These are phyloP conservation scores for Nematodospora valgi DNA, from an alignment of 805 yeast genomes.

Conservation along the genomic window DNA sequence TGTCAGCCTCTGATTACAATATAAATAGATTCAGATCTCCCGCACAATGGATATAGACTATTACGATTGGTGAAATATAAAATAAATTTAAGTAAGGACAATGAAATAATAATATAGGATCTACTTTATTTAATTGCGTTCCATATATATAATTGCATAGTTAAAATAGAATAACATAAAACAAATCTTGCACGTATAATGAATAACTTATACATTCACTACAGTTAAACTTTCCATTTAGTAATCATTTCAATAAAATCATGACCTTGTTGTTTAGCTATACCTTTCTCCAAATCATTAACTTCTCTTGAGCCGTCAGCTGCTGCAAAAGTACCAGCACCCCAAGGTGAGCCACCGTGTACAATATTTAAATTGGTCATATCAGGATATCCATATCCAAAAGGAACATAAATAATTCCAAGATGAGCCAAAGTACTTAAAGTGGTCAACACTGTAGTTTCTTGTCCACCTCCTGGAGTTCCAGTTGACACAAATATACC, in stretches of 20 bases:
- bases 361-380: conserved; percentile 55
- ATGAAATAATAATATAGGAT: too few relatives aligned
- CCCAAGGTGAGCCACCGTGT: conserved; percentile 86
- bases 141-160: too few relatives aligned
- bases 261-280: conserved; percentile 68
- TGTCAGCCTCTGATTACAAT: too few relatives aligned
- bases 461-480: conserved; percentile 77
- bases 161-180: too few relatives aligned
- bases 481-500: conserved; percentile 73
- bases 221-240: too few relatives aligned
- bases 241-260: conserved; percentile 37
- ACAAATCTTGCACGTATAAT: too few relatives aligned
- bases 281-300: conserved; percentile 55
- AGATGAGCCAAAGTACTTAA: conserved; percentile 66
- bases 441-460: conserved; percentile 58
- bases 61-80: too few relatives aligned
- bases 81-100: too few relatives aligned
- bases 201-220: too few relatives aligned
- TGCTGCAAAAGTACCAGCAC: conserved; percentile 78
- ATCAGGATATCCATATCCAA: conserved; percentile 70
- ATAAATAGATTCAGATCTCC: too few relatives aligned
- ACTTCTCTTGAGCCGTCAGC: conserved; percentile 74
- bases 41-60: too few relatives aligned
- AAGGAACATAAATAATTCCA: conserved; percentile 73
- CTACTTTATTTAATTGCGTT: too few relatives aligned